phyloP scores from a whole-genome alignment of 2,329 filamentous ascomycete genomes.

The Dactylellina leptospora region DNA sequence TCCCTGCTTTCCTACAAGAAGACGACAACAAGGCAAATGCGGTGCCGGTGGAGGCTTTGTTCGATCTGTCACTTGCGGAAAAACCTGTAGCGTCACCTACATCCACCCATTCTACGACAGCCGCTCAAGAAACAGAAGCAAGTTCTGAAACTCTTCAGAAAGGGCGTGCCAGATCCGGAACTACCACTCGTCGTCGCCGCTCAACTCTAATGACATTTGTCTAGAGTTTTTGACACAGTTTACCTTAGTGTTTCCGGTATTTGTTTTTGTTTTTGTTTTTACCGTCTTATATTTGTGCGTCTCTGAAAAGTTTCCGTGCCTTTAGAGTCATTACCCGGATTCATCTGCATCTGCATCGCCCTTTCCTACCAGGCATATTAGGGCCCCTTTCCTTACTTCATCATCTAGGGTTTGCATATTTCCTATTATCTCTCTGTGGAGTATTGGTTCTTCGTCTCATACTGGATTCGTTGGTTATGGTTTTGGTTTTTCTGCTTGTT shows the following conservation, averaged over 20 bases:
- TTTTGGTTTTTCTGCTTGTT: slow-evolving; percentile 31
- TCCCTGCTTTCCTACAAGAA: slow-evolving; percentile 43
- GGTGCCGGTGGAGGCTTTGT: slow-evolving; percentile 40
- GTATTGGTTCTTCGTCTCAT: slow-evolving; percentile 33
- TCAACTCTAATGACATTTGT: slow-evolving; percentile 52
- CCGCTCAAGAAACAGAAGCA: slow-evolving; percentile 15
- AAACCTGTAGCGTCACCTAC: slow-evolving; percentile 17
- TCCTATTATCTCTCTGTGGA: slow-evolving; percentile 40
- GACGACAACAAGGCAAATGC: slow-evolving; percentile 16
- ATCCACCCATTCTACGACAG: slow-evolving; percentile 3
- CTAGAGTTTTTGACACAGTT: slow-evolving; percentile 1
- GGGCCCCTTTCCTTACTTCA: slow-evolving; percentile 18
- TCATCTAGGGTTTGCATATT: slow-evolving; percentile 35
- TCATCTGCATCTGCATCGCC: slow-evolving; percentile 40
- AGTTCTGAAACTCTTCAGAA: slow-evolving; percentile 26
- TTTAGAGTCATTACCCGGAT: slow-evolving; percentile 16
- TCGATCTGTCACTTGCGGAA: slow-evolving; percentile 36
- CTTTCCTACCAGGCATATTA: slow-evolving; percentile 22
- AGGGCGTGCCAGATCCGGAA: slow-evolving; percentile 37
- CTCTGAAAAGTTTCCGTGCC: slow-evolving; percentile 28
- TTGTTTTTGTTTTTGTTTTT: neutral
- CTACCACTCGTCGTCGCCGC: slow-evolving; percentile 37
- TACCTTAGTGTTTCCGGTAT: neutral
- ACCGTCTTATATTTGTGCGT: neutral
- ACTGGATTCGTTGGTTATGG: slow-evolving; percentile 34